A percentile compares a stretch with the other conserved stretches of the same genome.
These are phyloP conservation scores for Linum lewisii DNA, from an alignment of 345 rosid species.

Conservation along the genomic window DNA sequence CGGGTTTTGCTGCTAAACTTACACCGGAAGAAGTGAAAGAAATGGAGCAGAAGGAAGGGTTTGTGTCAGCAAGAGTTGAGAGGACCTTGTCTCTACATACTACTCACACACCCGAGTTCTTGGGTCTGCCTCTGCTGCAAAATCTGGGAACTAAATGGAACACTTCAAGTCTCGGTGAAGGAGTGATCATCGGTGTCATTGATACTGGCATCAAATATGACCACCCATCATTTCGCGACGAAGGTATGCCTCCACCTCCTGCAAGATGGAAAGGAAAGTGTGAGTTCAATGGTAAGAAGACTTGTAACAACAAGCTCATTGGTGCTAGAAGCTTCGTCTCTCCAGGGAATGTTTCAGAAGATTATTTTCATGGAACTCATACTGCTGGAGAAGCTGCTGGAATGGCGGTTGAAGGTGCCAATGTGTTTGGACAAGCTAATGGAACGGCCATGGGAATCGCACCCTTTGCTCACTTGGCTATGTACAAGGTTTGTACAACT, in stretches of 20 bases:
- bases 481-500: background rate
- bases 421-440: background rate
- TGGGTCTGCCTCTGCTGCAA: background rate
- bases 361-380: background rate
- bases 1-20: conserved; percentile 23
- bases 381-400: background rate
- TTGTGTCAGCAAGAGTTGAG: conserved; percentile 13
- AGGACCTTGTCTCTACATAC: background rate
- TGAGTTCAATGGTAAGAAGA: background rate
- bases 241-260: conserved; percentile 3
- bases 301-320: background rate
- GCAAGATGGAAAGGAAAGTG: conserved; percentile 2
- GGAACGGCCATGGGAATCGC: background rate
- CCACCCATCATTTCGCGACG: background rate
- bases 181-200: background rate
- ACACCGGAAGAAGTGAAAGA: conserved; percentile 13
- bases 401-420: background rate
- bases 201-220: background rate
- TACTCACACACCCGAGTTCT: background rate
- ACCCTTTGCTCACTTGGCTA: background rate
- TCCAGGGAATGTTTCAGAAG: background rate
- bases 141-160: background rate
- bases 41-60: conserved; percentile 17
- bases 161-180: background rate
- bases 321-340: background rate